Conservation (phyloP, 352 stramenopile species). For the Phytophthora podocarpi region DNA sequence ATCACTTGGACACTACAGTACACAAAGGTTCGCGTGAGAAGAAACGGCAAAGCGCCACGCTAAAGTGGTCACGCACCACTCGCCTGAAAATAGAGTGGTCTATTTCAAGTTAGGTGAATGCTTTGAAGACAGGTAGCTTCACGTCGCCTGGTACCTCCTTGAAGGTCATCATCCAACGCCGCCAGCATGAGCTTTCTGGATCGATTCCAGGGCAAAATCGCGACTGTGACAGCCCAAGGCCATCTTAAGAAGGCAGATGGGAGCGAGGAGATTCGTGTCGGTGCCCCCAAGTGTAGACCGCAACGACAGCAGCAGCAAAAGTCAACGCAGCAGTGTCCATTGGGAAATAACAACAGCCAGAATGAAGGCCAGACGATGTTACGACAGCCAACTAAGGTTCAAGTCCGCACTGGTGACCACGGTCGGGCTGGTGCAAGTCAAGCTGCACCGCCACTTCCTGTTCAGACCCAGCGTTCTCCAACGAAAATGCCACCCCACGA, state of each 20-base stretch:
- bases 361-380: constrained; percentile 33
- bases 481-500: constrained; percentile 1
- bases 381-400: constrained; percentile 21
- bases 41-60: too few species aligned
- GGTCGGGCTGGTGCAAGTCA: background rate
- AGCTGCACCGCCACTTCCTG: constrained; percentile 4
- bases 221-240: constrained; percentile 78
- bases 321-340: background rate
- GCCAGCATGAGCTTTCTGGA: constrained; percentile 86
- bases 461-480: constrained; percentile 20
- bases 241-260: constrained; percentile 81
- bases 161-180: too few species aligned
- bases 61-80: too few species aligned
- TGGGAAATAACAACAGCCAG: constrained; percentile 18
- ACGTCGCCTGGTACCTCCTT: too few species aligned
- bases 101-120: too few species aligned
- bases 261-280: constrained; percentile 82
- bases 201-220: constrained; percentile 84
- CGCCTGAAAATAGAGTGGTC: too few species aligned
- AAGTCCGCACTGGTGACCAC: constrained; percentile 12
- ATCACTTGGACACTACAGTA: too few species aligned
- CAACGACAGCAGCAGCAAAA: constrained; percentile 19
- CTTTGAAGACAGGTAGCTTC: too few species aligned
- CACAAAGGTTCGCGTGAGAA: too few species aligned
- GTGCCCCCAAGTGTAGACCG: constrained; percentile 59